Conservation (phyloP, 2,329 filamentous ascomycete genomes). For the Pestalotiopsis sp. region DNA sequence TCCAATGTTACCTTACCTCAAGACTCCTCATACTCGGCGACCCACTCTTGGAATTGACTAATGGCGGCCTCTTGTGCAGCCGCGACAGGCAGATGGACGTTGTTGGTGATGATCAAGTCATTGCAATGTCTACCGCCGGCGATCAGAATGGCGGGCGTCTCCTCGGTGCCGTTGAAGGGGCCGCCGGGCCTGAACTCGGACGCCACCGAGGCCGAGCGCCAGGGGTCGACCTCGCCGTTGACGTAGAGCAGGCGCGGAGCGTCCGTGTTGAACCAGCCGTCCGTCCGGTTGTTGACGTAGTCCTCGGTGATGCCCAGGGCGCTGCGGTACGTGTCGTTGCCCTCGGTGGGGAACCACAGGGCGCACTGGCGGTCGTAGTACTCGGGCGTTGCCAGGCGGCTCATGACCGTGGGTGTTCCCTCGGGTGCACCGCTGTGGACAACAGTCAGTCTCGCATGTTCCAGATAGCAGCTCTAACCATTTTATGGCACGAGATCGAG, state of each 20-base stretch:
- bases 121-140: constrained; percentile 56
- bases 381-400: constrained; percentile 46
- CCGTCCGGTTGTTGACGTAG: constrained; percentile 52
- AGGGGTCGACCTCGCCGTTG: constrained; percentile 62
- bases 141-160: constrained; percentile 54
- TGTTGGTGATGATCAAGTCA: constrained; percentile 50
- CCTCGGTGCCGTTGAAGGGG: constrained; percentile 45
- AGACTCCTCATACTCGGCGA: constrained; percentile 21
- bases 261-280: constrained; percentile 54
- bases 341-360: constrained; percentile 53
- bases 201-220: constrained; percentile 54
- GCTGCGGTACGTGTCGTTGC: constrained; percentile 50
- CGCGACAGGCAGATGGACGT: constrained; percentile 45
- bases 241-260: constrained; percentile 57
- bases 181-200: constrained; percentile 55
- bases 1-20: not conserved
- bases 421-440: constrained; percentile 44
- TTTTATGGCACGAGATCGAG: not conserved
- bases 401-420: constrained; percentile 45
- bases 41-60: constrained; percentile 53
- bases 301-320: constrained; percentile 43
- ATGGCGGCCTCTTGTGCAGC: constrained; percentile 46
- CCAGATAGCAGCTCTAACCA: not conserved
- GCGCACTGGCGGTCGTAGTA: constrained; percentile 59
- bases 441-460: constrained; percentile 7